These are phyloP conservation scores for Wickerhamomyces silvicola DNA, from an alignment of 805 yeast species.

Conservation along the genomic window DNA sequence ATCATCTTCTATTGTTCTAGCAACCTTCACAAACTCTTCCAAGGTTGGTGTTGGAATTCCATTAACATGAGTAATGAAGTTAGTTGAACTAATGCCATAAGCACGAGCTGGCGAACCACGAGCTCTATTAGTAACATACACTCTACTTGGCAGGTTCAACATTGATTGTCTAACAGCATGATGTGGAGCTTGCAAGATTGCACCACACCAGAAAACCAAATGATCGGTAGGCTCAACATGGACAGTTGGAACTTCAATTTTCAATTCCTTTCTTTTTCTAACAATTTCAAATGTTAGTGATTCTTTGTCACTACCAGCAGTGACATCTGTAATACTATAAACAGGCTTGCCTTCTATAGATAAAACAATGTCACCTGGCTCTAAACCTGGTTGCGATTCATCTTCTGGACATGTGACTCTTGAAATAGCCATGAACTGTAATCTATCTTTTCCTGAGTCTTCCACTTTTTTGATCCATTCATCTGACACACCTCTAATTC, in stretches of 20 bases:
- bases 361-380: conserved; percentile 71
- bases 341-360: conserved; percentile 62
- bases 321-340: conserved; percentile 54
- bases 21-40: conserved; percentile 58
- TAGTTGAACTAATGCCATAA: conserved; percentile 70
- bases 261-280: conserved; percentile 60
- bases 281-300: conserved; percentile 55
- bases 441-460: conserved; percentile 52
- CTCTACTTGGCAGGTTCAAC: conserved; percentile 69
- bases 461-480: conserved; percentile 73
- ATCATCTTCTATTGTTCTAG: conserved; percentile 67
- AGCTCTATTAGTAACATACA: conserved; percentile 71
- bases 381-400: conserved; percentile 20
- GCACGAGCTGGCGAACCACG: conserved; percentile 85
- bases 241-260: conserved; percentile 57
- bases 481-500: conserved; percentile 83
- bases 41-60: conserved; percentile 67
- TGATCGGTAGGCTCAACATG: conserved; percentile 58
- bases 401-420: conserved; percentile 54
- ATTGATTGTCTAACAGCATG: conserved; percentile 85
- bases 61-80: conserved; percentile 85
- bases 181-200: conserved; percentile 81
- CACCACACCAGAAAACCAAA: conserved; percentile 78
- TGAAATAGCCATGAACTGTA: conserved; percentile 66
- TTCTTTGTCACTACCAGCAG: conserved; percentile 35